These are phyloP conservation scores for Phaeosphaeriaceae sp. DNA, from an alignment of 2,329 filamentous ascomycete genomes.

Conservation along the genomic window DNA sequence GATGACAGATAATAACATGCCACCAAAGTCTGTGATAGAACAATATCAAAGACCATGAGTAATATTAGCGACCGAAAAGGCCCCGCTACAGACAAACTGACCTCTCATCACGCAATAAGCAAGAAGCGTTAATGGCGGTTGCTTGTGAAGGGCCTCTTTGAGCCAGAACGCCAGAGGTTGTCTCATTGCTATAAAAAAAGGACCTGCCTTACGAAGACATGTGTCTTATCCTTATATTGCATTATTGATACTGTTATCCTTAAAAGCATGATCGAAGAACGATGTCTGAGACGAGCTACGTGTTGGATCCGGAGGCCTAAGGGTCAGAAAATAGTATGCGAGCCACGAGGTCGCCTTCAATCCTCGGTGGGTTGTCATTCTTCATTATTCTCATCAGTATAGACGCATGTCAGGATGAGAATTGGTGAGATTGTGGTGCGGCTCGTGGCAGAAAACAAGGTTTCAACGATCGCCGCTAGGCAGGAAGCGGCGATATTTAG, in stretches of 20 bases:
- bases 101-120: background rate
- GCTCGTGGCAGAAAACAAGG: background rate
- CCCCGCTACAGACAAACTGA: conserved; percentile 50
- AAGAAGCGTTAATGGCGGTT: background rate
- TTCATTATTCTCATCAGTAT: background rate
- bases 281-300: conserved; percentile 13
- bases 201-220: conserved; percentile 43
- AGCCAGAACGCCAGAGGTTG: conserved; percentile 26
- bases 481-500: background rate
- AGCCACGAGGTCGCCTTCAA: conserved; percentile 20
- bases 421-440: too few species aligned
- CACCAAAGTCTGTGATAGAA: conserved; percentile 22
- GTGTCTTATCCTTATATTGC: conserved; percentile 32
- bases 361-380: too few species aligned
- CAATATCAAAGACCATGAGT: conserved; percentile 48
- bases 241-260: background rate
- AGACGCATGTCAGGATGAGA: too few species aligned
- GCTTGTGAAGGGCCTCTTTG: background rate
- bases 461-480: background rate
- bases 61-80: conserved; percentile 51
- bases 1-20: conserved; percentile 20
- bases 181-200: conserved; percentile 35
- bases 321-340: conserved; percentile 26
- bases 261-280: conserved; percentile 3
- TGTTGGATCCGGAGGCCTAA: conserved; percentile 22